Evolutionary conservation across 1,284 basidiomycete species (phyloP).

Genomic region (Pholiota adiposa): DNA sequence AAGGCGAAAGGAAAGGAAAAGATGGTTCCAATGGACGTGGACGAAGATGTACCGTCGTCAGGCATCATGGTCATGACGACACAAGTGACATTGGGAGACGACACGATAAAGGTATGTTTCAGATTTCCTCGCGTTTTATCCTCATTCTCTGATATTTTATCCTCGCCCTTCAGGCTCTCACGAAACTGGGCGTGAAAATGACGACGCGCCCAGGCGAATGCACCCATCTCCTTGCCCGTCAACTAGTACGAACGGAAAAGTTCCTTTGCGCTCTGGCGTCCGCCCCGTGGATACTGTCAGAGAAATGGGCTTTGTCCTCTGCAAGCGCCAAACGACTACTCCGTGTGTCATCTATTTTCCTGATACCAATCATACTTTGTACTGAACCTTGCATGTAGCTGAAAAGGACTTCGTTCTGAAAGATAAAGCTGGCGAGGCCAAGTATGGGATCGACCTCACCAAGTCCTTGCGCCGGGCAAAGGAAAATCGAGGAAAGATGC

Average conservation of each 20-base stretch:
- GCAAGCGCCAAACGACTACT: slow-evolving; percentile 59
- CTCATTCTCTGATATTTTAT: slow-evolving; percentile 4
- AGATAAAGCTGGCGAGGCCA: slow-evolving; percentile 65
- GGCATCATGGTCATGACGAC: slow-evolving; percentile 62
- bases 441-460: slow-evolving; percentile 63
- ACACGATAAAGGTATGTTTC: slow-evolving; percentile 53
- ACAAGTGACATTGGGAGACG: slow-evolving; percentile 55
- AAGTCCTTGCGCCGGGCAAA: slow-evolving; percentile 64
- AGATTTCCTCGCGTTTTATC: background rate
- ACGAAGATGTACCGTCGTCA: slow-evolving; percentile 15
- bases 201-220: slow-evolving; percentile 66
- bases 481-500: slow-evolving; percentile 51
- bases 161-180: slow-evolving; percentile 48
- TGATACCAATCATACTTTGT: background rate
- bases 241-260: slow-evolving; percentile 80
- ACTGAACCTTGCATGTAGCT: slow-evolving; percentile 53
- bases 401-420: slow-evolving; percentile 61
- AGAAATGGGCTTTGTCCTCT: slow-evolving; percentile 70
- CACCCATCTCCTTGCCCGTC: slow-evolving; percentile 74
- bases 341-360: slow-evolving; percentile 48
- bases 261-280: slow-evolving; percentile 74
- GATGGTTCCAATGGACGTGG: slow-evolving; percentile 12
- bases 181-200: slow-evolving; percentile 65
- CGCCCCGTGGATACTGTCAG: slow-evolving; percentile 63
- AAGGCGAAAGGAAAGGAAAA: slow-evolving; percentile 22